These are phyloP conservation scores for Trametes cinnabarina DNA, from an alignment of 768 basidiomycete genomes.

Conservation along the genomic window DNA sequence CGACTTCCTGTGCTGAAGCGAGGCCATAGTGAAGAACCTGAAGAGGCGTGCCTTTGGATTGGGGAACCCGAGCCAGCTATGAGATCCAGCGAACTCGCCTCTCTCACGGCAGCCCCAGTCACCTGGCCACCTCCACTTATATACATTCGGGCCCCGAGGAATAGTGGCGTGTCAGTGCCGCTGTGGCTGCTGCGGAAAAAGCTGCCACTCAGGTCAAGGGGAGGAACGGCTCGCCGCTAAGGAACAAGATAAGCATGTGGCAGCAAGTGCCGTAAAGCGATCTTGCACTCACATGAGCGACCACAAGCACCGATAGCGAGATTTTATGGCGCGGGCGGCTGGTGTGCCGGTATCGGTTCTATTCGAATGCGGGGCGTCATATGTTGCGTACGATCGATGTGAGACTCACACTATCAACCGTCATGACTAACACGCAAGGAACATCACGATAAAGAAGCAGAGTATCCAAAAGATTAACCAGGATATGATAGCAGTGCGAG, in stretches of 20 bases:
- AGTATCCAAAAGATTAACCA: constrained; percentile 3
- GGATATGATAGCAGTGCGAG: constrained; percentile 20
- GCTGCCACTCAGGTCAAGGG: background rate
- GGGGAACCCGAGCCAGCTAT: background rate
- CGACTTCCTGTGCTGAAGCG: constrained; percentile 15
- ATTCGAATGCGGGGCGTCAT: background rate
- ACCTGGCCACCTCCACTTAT: background rate
- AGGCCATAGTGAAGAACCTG: constrained; percentile 16
- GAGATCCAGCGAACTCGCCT: background rate
- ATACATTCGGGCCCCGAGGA: background rate
- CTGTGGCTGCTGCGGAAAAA: background rate
- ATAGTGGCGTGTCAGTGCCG: background rate
- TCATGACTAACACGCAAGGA: background rate
- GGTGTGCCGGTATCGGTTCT: background rate
- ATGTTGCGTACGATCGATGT: background rate
- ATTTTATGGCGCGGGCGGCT: background rate
- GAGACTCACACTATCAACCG: constrained; percentile 1
- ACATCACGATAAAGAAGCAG: background rate
- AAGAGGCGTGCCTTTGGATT: background rate
- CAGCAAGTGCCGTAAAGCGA: constrained; percentile 3
- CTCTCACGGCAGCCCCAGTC: constrained; percentile 8
- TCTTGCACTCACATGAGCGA: constrained; percentile 11
- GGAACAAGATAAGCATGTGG: constrained; percentile 8
- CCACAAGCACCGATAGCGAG: constrained; percentile 1
- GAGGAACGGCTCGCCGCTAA: background rate